phyloP scores from a whole-genome alignment of 2,329 filamentous ascomycete genomes.

The Beauveria asiatica region DNA sequence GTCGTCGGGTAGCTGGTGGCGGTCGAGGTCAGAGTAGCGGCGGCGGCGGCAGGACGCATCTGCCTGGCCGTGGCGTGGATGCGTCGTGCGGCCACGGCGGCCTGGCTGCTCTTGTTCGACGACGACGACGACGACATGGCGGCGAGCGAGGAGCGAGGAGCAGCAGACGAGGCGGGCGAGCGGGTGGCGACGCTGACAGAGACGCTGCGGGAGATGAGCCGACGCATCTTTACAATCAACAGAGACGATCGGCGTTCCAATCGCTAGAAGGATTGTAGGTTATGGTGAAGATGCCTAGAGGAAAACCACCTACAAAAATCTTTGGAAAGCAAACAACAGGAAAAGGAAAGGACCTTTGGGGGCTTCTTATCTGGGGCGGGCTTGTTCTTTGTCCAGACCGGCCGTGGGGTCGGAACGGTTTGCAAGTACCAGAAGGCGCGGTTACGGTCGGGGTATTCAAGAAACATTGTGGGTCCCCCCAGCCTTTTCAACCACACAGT shows the following conservation, averaged over 20 bases:
- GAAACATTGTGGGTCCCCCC: neutral
- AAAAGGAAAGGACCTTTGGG: neutral
- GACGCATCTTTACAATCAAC: slow-evolving; percentile 10
- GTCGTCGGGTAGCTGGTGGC: slow-evolving; percentile 57
- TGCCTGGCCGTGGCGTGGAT: slow-evolving; percentile 50
- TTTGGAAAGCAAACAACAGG: neutral
- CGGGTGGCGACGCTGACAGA: slow-evolving; percentile 20
- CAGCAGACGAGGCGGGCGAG: slow-evolving; percentile 21
- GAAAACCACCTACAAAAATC: neutral
- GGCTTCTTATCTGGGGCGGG: slow-evolving; percentile 5
- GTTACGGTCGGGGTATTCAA: slow-evolving; percentile 7
- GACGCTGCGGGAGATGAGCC: slow-evolving; percentile 12
- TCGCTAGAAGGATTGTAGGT: neutral
- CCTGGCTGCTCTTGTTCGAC: slow-evolving; percentile 21
- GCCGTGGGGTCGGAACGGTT: neutral
- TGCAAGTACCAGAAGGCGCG: slow-evolving; percentile 8
- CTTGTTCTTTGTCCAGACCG: neutral
- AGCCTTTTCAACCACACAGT: slow-evolving; percentile 2
- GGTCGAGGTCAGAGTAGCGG: slow-evolving; percentile 44
- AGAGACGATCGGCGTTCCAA: neutral
- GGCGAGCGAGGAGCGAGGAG: slow-evolving; percentile 18
- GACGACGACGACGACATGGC: slow-evolving; percentile 16
- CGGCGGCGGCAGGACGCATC: slow-evolving; percentile 39
- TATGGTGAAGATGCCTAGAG: neutral
- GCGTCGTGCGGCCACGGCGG: slow-evolving; percentile 38